Evolutionary conservation across 106 monocot species (phyloP).

Genomic region (Dendrobium huoshanense): DNA sequence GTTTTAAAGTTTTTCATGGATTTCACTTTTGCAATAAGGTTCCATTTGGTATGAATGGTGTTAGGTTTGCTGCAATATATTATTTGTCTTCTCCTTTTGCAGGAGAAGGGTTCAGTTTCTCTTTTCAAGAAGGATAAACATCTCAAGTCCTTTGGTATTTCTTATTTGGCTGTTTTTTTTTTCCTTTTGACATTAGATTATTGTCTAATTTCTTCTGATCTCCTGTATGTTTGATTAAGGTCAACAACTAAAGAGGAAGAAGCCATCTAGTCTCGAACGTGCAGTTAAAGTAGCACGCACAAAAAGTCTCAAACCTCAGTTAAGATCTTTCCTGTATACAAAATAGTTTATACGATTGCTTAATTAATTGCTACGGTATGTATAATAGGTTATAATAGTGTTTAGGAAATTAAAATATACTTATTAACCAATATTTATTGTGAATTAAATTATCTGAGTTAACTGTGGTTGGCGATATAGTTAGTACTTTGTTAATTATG

Average conservation of each 20-base stretch:
- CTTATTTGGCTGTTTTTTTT: background rate
- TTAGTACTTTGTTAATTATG: no score
- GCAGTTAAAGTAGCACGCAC: constrained; percentile 41
- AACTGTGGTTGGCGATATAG: no score
- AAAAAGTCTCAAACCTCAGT: constrained; percentile 56
- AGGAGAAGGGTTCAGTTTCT: constrained; percentile 54
- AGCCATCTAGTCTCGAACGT: constrained; percentile 43
- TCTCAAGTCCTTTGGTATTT: constrained; percentile 54
- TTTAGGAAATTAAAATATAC: no score
- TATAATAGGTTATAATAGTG: no score
- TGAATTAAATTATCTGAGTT: no score
- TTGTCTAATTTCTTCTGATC: background rate
- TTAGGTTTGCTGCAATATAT: background rate
- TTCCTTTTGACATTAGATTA: background rate
- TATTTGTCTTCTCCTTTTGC: constrained; percentile 4
- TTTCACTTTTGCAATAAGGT: background rate
- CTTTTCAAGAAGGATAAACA: constrained; percentile 58
- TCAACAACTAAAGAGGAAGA: constrained; percentile 61
- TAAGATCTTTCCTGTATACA: constrained; percentile 22
- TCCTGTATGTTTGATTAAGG: constrained; percentile 31
- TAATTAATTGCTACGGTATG: no score
- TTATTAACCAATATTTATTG: no score
- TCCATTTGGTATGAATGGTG: background rate
- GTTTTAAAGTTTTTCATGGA: constrained; percentile 22
- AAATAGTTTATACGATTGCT: no score